Percentiles rank a stretch among this genome's conserved stretches.
Conservation (phyloP, 225 moss, liverwort and hornwort genomes). For the Sphagnum contortum region DNA sequence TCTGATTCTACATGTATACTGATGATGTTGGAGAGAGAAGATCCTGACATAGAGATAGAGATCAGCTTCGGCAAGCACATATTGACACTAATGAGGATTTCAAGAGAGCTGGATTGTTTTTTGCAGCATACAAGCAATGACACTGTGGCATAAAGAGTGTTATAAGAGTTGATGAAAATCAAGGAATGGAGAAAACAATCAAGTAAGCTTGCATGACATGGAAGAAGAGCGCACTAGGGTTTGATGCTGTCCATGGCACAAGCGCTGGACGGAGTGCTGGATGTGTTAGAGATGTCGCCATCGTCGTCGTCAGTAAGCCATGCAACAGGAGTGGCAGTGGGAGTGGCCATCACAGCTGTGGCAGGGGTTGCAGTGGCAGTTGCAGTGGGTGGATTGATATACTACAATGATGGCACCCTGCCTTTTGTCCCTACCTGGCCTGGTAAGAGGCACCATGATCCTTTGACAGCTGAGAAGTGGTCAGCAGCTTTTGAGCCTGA, state of each 20-base stretch:
- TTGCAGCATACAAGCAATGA: no score
- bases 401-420: conserved; percentile 61
- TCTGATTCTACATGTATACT: no score
- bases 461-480: conserved; percentile 52
- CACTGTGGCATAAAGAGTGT: no score
- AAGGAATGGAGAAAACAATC: no score
- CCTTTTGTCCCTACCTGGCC: conserved; percentile 42
- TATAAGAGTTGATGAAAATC: no score
- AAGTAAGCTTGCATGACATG: no score
- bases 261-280: conserved; percentile 41
- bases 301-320: conserved; percentile 37
- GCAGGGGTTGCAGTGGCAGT: conserved; percentile 78
- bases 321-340: conserved; percentile 58
- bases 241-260: conserved; percentile 32
- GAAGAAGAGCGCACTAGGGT: conserved; percentile 7
- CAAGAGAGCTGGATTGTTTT: no score
- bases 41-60: no score
- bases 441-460: conserved; percentile 58
- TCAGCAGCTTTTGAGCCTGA: conserved; percentile 43
- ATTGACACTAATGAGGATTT: no score
- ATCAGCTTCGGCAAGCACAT: no score
- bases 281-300: conserved; percentile 57
- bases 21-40: no score
- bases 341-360: conserved; percentile 60
- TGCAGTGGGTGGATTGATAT: conserved; percentile 68